Evolutionary conservation across 2,329 filamentous ascomycete species (phyloP).

Genomic region (Epichloe aotearoae): DNA sequence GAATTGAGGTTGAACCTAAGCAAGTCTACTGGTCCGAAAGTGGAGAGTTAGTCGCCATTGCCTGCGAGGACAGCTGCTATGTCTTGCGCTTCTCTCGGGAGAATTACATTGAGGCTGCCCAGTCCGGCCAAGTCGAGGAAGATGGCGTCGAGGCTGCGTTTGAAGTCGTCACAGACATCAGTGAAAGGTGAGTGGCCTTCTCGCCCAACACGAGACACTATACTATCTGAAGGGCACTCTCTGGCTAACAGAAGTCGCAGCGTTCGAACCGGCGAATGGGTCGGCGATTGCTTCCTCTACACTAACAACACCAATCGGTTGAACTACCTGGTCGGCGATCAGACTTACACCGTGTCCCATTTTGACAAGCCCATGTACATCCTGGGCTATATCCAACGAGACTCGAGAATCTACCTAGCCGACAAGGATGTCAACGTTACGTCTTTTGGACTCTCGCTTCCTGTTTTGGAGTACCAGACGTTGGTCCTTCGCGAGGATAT

Average conservation of each 20-base stretch:
- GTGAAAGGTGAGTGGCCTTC: conserved; percentile 51
- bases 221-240: not conserved
- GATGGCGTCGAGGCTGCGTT: conserved; percentile 94
- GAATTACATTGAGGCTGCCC: conserved; percentile 70
- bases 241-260: conserved; percentile 25
- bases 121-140: conserved; percentile 68
- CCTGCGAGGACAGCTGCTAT: conserved; percentile 92
- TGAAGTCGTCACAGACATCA: conserved; percentile 91
- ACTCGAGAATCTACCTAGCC: conserved; percentile 87
- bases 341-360: conserved; percentile 94
- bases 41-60: conserved; percentile 82
- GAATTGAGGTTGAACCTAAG: conserved; percentile 70
- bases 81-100: conserved; percentile 86
- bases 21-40: conserved; percentile 95
- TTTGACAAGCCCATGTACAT: conserved; percentile 94
- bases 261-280: conserved; percentile 91
- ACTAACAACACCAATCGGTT: conserved; percentile 92
- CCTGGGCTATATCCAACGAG: conserved; percentile 85
- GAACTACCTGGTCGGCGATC: conserved; percentile 95
- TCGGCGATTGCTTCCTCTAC: conserved; percentile 98
- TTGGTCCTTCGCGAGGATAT: conserved; percentile 87
- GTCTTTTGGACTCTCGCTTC: conserved; percentile 80
- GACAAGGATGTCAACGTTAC: conserved; percentile 92
- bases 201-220: not conserved
- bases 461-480: conserved; percentile 93